Evolutionary conservation across 75 land plant species (phyloP).

Genomic region (Sequoia sempervirens): DNA sequence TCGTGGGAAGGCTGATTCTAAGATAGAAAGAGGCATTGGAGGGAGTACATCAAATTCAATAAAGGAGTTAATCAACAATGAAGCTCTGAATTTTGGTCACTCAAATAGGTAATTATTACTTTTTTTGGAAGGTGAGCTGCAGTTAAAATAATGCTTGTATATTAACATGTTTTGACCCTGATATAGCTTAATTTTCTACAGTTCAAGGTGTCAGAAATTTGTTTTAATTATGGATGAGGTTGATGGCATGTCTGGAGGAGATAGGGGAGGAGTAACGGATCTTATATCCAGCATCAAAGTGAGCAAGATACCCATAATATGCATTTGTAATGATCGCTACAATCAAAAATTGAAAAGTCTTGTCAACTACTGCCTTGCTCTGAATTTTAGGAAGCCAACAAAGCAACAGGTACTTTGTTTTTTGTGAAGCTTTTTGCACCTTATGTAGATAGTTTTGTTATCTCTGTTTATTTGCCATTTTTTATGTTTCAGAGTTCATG

Average conservation of each 20-base stretch:
- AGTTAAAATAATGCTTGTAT: background rate
- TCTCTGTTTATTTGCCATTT: slow-evolving; percentile 1
- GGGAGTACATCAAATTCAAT: slow-evolving; percentile 90
- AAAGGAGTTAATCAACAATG: slow-evolving; percentile 96
- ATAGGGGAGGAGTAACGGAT: slow-evolving; percentile 96
- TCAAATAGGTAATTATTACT: slow-evolving; percentile 25
- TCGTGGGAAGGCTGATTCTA: slow-evolving; percentile 93
- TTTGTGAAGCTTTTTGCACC: background rate
- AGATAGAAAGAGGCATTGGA: slow-evolving; percentile 75
- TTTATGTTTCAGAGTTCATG: background rate
- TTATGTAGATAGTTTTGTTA: background rate
- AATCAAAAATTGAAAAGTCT: slow-evolving; percentile 93
- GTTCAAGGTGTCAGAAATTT: slow-evolving; percentile 55
- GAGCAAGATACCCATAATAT: slow-evolving; percentile 91
- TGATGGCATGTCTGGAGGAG: slow-evolving; percentile 99
- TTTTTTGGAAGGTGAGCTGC: background rate
- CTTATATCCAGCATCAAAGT: slow-evolving; percentile 91
- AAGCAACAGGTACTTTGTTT: slow-evolving; percentile 79
- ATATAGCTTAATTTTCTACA: slow-evolving; percentile 12
- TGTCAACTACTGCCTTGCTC: slow-evolving; percentile 76
- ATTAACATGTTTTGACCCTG: background rate
- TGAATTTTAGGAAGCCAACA: slow-evolving; percentile 87
- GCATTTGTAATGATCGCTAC: slow-evolving; percentile 98
- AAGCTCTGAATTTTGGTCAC: slow-evolving; percentile 31
- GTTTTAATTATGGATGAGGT: slow-evolving; percentile 99